Evolutionary conservation across 352 stramenopile species (phyloP).

Genomic region (Phytophthora idaei): DNA sequence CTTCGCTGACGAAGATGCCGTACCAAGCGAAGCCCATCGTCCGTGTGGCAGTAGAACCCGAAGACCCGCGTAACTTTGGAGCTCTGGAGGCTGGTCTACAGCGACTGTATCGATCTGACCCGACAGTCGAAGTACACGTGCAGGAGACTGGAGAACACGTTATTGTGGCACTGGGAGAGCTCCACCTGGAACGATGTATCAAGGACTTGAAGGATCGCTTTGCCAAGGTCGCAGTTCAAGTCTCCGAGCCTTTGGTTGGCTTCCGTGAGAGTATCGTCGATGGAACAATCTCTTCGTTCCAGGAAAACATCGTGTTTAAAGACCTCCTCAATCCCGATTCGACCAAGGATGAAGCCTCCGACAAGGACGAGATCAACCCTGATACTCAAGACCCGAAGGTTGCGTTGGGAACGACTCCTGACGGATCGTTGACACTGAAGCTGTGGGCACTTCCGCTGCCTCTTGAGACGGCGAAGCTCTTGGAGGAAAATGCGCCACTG

Average conservation of each 20-base stretch:
- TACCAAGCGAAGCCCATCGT: conserved; percentile 93
- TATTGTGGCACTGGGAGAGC: conserved; percentile 89
- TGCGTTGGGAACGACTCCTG: conserved; percentile 64
- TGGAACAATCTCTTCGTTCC: conserved; percentile 59
- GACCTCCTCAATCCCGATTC: conserved; percentile 51
- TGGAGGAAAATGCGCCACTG: conserved; percentile 76
- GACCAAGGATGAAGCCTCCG: conserved; percentile 15
- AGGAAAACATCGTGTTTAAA: conserved; percentile 77
- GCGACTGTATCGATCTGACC: conserved; percentile 92
- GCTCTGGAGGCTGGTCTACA: conserved; percentile 87
- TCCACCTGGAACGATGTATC: conserved; percentile 92
- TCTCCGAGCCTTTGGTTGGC: conserved; percentile 88
- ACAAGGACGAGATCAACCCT: conserved; percentile 6
- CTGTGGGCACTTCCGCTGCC: conserved; percentile 83
- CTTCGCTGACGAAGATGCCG: conserved; percentile 88
- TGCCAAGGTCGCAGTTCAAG: conserved; percentile 81
- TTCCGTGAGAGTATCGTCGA: conserved; percentile 89
- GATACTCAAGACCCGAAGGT: conserved; percentile 35
- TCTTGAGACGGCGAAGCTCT: conserved; percentile 54
- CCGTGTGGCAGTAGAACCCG: conserved; percentile 90
- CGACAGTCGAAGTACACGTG: conserved; percentile 92
- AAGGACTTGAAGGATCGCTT: conserved; percentile 92
- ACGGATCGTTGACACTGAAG: conserved; percentile 75
- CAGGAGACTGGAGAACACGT: conserved; percentile 92
- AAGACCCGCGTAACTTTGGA: conserved; percentile 87